phyloP scores from a whole-genome alignment of 805 yeast genomes.

The Candida hungchunana region DNA sequence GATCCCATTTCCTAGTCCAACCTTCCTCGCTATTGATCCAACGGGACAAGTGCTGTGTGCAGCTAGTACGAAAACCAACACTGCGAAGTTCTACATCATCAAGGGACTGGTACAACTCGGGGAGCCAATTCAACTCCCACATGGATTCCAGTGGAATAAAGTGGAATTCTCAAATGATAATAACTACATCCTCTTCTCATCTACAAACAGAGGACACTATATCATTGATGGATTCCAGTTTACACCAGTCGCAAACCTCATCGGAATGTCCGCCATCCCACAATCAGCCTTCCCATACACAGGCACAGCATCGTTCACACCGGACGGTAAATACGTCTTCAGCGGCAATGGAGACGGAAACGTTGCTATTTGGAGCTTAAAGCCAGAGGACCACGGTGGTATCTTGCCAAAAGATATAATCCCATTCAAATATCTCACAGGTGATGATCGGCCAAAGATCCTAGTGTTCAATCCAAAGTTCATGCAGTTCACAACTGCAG shows the following conservation, averaged over 20 bases:
- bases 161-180: conserved; percentile 80
- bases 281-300: conserved; percentile 41
- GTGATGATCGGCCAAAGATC: conserved; percentile 36
- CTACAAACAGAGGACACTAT: conserved; percentile 53
- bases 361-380: conserved; percentile 47
- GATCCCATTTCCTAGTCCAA: conserved; percentile 49
- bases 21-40: conserved; percentile 72
- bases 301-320: conserved; percentile 56
- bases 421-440: conserved; percentile 15
- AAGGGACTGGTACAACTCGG: conserved; percentile 41
- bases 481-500: conserved; percentile 24
- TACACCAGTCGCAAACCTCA: conserved; percentile 38
- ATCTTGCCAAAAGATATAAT: conserved; percentile 27
- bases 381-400: conserved; percentile 28
- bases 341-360: conserved; percentile 55
- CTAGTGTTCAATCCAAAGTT: conserved; percentile 38
- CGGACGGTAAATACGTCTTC: conserved; percentile 60
- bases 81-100: conserved; percentile 57
- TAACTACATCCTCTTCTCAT: conserved; percentile 53
- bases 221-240: conserved; percentile 72
- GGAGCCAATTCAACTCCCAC: conserved; percentile 36
- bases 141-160: conserved; percentile 48
- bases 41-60: conserved; percentile 78
- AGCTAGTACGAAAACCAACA: conserved; percentile 41
- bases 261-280: conserved; percentile 43